Percentiles rank a stretch among this genome's conserved stretches.
phyloP scores from a whole-genome alignment of 2,329 filamentous ascomycete genomes.

The Macrophomina phaseolina region DNA sequence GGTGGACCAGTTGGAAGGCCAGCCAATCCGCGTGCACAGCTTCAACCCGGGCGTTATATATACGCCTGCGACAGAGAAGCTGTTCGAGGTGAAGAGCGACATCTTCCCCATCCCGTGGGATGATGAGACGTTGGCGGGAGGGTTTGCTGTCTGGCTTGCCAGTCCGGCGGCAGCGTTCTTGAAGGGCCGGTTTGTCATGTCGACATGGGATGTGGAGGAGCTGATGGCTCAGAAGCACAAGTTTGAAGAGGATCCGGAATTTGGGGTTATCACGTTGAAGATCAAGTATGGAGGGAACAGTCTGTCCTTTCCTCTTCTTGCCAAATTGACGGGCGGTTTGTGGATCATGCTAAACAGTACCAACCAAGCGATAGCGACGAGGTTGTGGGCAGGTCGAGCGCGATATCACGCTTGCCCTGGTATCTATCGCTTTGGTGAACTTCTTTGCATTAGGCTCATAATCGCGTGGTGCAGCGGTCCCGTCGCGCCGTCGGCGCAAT shows the following conservation, averaged over 20 bases:
- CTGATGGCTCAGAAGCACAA: neutral
- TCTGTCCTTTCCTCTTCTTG: no score
- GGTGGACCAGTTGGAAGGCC: neutral
- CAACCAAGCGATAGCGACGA: no score
- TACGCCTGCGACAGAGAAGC: neutral
- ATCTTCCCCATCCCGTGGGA: neutral
- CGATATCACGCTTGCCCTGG: no score
- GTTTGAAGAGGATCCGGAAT: neutral
- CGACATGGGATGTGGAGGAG: neutral
- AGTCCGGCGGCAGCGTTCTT: constrained; percentile 34
- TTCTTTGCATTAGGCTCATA: no score
- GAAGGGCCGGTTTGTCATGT: constrained; percentile 28
- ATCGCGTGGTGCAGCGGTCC: no score
- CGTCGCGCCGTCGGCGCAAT: no score
- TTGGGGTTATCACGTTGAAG: no score
- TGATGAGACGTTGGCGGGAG: neutral
- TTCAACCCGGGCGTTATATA: neutral
- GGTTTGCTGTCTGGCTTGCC: constrained; percentile 42
- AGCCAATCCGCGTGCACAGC: constrained; percentile 8
- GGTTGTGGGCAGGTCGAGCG: no score
- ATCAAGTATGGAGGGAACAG: no score
- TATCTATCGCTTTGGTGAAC: no score
- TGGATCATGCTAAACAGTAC: no score
- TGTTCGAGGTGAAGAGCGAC: neutral
- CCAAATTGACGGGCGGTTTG: no score